phyloP scores from a whole-genome alignment of 495 filamentous ascomycete species.

The Hypoxylon lienhwacheense region DNA sequence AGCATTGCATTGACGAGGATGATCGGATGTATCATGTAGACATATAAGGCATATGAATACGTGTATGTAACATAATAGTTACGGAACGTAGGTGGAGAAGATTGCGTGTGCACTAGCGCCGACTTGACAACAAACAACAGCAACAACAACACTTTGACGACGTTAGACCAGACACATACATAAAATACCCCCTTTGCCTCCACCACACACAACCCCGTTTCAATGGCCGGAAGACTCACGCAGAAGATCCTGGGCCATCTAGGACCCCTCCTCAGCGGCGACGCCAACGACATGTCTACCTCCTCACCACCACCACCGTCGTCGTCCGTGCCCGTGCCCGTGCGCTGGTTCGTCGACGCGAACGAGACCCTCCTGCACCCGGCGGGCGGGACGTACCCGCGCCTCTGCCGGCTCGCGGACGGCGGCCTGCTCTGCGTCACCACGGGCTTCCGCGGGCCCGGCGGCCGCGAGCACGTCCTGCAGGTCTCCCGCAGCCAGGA shows the following conservation, averaged over 20 bases:
- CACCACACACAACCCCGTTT: neutral
- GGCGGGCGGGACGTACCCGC: constrained; percentile 53
- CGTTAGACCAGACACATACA: neutral
- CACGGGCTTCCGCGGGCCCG: constrained; percentile 43
- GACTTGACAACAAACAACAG: too few relatives aligned
- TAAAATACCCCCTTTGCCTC: neutral
- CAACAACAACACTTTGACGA: constrained; percentile 6
- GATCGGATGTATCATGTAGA: too few relatives aligned
- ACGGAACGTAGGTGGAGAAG: constrained; percentile 26
- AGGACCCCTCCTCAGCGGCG: constrained; percentile 21
- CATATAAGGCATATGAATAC: too few relatives aligned
- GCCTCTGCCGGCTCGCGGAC: constrained; percentile 51
- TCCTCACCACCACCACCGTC: too few relatives aligned
- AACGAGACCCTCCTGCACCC: constrained; percentile 30
- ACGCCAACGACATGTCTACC: neutral
- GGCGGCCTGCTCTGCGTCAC: constrained; percentile 51
- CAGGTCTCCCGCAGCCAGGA: constrained; percentile 47
- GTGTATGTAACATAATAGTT: neutral
- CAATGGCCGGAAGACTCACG: constrained; percentile 31
- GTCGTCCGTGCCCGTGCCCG: too few relatives aligned
- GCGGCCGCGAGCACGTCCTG: constrained; percentile 42
- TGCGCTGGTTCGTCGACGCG: constrained; percentile 20
- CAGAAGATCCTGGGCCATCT: constrained; percentile 34
- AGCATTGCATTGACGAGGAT: too few relatives aligned
- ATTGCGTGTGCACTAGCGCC: constrained; percentile 30